Evolutionary conservation across 2,329 filamentous ascomycete genomes (phyloP), one percentile per base, ranked within the genome.

Genomic region (Sodiomyces alkalinus): DNA sequence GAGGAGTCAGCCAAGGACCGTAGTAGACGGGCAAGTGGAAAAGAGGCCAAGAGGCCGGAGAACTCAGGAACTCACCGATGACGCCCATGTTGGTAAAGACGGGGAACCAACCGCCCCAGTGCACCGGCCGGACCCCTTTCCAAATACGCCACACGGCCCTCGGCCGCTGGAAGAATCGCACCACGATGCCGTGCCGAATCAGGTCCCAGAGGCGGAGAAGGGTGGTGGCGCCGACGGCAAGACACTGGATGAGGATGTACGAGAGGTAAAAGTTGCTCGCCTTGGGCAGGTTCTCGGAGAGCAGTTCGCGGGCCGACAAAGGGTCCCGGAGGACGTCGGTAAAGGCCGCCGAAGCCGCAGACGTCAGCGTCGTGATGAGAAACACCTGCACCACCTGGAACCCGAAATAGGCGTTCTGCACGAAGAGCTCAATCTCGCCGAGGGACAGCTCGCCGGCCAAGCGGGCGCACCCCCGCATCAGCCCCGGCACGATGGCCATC

Each of bases 171-270:
- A 86, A 58, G 5, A 92, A 47, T 28, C 73, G 72, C 46, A 79
- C 80, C 17, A 92, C 52, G 26, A 86, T 52, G 28, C 49, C 44
- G 9, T 60, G 56, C 2, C 56, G 47, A 6, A 58, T 37, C 0
- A 96, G 64, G 11, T 83, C 82, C 10, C 61, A 56, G 0, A 64
- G 48, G 41, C 92, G 82, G 3, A 92, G 62, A 5, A 96, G 53
- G 2, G 80, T 68, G 26, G 75, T 69, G 0, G 81, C 68, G 4
- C 83, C 79, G 35, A 87, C 74, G 2, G 76, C 77, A 33, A 96
- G 53, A 19, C 87, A 92, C 52, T 96, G 90, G 3, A 98, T 70
- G 18, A 96, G 72, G 39, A 98, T 92, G 56, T 96, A 98, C 0
- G 79, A 78, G 17, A 92, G 74, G 50, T 90, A 93, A 44, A 92